Base-by-base conservation (phyloP, 371 early-diverging fungal genomes). In the Astathelohania contejeani region DNA sequence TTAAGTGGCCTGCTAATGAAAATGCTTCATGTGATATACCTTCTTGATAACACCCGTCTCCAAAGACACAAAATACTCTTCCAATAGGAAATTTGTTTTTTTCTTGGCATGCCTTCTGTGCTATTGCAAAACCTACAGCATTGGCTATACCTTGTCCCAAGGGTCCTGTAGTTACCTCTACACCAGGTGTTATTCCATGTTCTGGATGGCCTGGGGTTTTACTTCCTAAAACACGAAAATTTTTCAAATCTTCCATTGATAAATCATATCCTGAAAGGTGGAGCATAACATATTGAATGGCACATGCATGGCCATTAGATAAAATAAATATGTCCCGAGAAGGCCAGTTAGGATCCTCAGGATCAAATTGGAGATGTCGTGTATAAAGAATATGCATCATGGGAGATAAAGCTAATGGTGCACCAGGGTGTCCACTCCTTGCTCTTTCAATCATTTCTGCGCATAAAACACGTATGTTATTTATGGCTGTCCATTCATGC, bases 11-110 rank as follows among this genome's bases (percentile, higher is more conserved):
- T 45, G 93, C 95, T 56, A 97, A 78, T 4, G 92, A 87, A 63
- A 80, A 78, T n/a, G 98, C 89, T 75, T 97, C 98, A 35, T 84
- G 79, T 35, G 84, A 75, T 20, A 97, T 86, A 76, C 98, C 98
- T 77, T 97, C 98, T 75, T 93, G 93, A 61, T 90, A 76, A 78
- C 98, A 97, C 38, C 98, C 98, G 73, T 97, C 98, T 65, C 98
- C 98, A 38, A 82, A 72, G 45, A 95, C 79, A 64, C 81, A 79
- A 59, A 80, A 93, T 26, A 87, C 86, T 63, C 81, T 70, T 77
- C 86, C 85, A 73, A 82, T 78, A 66, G 91, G 77, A 2, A 23
- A 35, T 1, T 18, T 18, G 4, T 32, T 4, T 4, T 32, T n/a
- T 45, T 32, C 7, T 4, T 4, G 81, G 81, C 73, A 82, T 81